phyloP scores from a whole-genome alignment of 106 monocot species.

The Ottelia alismoides region DNA sequence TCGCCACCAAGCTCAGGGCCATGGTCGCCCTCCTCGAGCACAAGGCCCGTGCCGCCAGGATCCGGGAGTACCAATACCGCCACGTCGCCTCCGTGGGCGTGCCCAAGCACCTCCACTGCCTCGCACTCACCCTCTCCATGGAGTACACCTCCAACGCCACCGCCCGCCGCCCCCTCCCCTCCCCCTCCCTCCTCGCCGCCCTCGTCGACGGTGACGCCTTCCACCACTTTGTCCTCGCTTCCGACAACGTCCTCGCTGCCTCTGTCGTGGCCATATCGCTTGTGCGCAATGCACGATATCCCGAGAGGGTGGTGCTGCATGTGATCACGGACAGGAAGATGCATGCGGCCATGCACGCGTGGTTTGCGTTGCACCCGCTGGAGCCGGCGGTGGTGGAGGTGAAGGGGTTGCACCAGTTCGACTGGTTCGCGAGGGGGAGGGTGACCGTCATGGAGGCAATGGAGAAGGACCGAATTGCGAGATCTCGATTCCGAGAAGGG shows the following conservation, averaged over 20 bases:
- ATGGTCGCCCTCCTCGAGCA: slow-evolving; percentile 58
- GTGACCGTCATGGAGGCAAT: slow-evolving; percentile 67
- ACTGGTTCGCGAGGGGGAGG: slow-evolving; percentile 61
- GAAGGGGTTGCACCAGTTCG: slow-evolving; percentile 61
- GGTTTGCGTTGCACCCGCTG: slow-evolving; percentile 66
- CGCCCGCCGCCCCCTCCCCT: slow-evolving; percentile 50
- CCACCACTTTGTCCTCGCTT: slow-evolving; percentile 67
- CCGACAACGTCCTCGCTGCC: slow-evolving; percentile 72
- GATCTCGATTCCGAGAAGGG: slow-evolving; percentile 57
- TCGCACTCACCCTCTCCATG: slow-evolving; percentile 42
- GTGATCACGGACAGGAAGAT: slow-evolving; percentile 70
- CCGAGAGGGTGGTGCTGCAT: slow-evolving; percentile 36
- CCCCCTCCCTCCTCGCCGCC: slow-evolving; percentile 25
- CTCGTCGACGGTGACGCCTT: slow-evolving; percentile 38
- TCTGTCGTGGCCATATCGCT: slow-evolving; percentile 56
- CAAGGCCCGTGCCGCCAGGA: slow-evolving; percentile 54
- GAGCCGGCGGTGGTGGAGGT: slow-evolving; percentile 66
- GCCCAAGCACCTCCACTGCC: slow-evolving; percentile 66
- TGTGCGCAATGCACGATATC: slow-evolving; percentile 33
- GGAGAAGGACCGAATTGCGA: slow-evolving; percentile 54
- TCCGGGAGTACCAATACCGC: slow-evolving; percentile 72
- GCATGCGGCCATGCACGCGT: slow-evolving; percentile 70
- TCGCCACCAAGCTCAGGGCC: slow-evolving; percentile 49
- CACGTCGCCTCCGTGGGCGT: slow-evolving; percentile 83
- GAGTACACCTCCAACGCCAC: slow-evolving; percentile 54